Percentiles rank a stretch among this genome's conserved stretches.
Conservation (phyloP, 1,284 basidiomycete genomes). For the Cryptococcus sp. region DNA sequence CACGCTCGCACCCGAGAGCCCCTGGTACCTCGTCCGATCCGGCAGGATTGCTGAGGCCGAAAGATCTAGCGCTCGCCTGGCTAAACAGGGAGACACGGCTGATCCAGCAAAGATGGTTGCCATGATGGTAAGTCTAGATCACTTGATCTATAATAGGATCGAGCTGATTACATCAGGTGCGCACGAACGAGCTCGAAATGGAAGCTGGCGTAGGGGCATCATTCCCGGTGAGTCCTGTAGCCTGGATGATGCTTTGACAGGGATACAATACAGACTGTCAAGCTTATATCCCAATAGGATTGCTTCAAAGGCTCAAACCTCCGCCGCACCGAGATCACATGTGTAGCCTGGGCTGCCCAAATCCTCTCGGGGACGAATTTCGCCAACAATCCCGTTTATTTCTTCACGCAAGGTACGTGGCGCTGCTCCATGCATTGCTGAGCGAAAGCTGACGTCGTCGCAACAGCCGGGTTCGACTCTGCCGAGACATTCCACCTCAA, state of each 20-base stretch:
- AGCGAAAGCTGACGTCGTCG: neutral
- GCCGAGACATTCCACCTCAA: constrained; percentile 15
- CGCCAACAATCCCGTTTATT: constrained; percentile 3
- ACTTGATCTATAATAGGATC: neutral
- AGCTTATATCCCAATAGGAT: constrained; percentile 6
- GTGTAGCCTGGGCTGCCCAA: constrained; percentile 14
- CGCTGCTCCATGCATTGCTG: neutral
- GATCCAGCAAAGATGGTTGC: constrained; percentile 51
- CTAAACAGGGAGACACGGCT: constrained; percentile 38
- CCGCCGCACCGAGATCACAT: constrained; percentile 46
- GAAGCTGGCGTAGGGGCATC: constrained; percentile 25
- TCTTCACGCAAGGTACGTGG: constrained; percentile 6
- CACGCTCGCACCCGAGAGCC: constrained; percentile 10
- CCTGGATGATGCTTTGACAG: neutral
- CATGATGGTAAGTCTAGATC: constrained; percentile 31
- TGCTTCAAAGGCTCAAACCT: constrained; percentile 50
- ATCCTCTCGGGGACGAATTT: constrained; percentile 3
- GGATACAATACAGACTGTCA: too few relatives aligned
- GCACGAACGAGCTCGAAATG: constrained; percentile 29
- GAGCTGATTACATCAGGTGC: constrained; percentile 1
- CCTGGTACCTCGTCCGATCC: constrained; percentile 16
- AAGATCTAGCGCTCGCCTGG: neutral
- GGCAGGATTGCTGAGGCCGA: constrained; percentile 14
- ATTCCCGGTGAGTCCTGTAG: constrained; percentile 41
- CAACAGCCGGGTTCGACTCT: constrained; percentile 3